Evolutionary conservation across 2,329 filamentous ascomycete genomes (phyloP).

Genomic region (Stachybotrys elegans): DNA sequence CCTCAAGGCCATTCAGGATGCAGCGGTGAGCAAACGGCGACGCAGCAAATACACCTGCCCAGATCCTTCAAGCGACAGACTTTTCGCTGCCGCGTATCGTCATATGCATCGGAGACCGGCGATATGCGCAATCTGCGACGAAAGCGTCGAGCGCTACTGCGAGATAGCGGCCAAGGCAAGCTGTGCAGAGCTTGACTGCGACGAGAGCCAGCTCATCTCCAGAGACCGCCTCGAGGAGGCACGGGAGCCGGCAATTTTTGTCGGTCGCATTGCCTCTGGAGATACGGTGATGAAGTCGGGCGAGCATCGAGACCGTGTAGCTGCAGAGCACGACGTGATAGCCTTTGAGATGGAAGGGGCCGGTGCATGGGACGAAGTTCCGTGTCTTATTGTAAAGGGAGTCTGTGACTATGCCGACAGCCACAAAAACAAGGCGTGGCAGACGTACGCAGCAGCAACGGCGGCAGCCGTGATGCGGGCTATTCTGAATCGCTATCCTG

Average conservation of each 20-base stretch:
- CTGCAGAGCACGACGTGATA: conserved; percentile 15
- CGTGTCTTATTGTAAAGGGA: conserved; percentile 29
- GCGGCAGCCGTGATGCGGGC: conserved; percentile 19
- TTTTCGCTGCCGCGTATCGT: conserved; percentile 19
- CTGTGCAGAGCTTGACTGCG: conserved; percentile 23
- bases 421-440: conserved; percentile 31
- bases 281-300: conserved; percentile 34
- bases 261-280: conserved; percentile 32
- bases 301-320: conserved; percentile 25
- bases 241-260: conserved; percentile 25
- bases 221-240: conserved; percentile 5
- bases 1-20: conserved; percentile 13
- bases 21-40: conserved; percentile 5
- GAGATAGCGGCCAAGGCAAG: conserved; percentile 10
- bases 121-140: not conserved
- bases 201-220: conserved; percentile 8
- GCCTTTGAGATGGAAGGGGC: conserved; percentile 29
- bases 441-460: conserved; percentile 28
- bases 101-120: conserved; percentile 22
- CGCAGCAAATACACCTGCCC: conserved; percentile 17
- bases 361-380: conserved; percentile 21
- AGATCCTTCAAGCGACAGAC: conserved; percentile 16
- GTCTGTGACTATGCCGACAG: conserved; percentile 34
- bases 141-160: conserved; percentile 12
- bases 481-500: too few species aligned